These are phyloP conservation scores for Fusarium chaquense DNA, from an alignment of 2,329 filamentous ascomycete genomes.

Conservation along the genomic window DNA sequence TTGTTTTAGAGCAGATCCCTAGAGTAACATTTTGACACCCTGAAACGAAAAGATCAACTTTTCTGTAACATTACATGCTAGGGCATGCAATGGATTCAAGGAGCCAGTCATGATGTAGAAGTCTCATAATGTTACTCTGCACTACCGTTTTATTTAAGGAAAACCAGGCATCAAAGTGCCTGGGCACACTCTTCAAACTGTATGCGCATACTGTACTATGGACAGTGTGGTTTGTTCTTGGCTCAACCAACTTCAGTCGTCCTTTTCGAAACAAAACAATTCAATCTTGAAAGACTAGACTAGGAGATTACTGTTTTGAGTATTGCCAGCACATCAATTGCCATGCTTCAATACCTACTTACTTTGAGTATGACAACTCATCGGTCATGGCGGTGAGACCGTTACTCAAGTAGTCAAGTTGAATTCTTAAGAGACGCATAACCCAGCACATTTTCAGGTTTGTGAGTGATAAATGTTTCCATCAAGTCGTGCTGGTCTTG, in stretches of 20 bases:
- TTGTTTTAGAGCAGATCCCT: not conserved
- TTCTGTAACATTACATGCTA: not conserved
- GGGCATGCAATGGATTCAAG: not conserved
- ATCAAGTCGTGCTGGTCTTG: not conserved
- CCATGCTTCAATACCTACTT: not conserved
- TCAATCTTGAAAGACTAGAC: not conserved
- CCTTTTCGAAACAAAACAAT: not conserved
- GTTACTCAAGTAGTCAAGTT: not conserved
- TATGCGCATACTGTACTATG: not conserved
- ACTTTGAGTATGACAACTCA: slow-evolving; percentile 33
- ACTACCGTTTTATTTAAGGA: not conserved
- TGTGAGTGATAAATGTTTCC: not conserved
- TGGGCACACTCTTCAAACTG: not conserved
- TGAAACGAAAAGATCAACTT: not conserved
- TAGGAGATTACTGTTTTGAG: slow-evolving; percentile 1
- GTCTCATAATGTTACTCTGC: not conserved
- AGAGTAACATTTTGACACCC: not conserved
- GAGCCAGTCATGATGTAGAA: not conserved
- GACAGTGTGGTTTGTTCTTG: slow-evolving; percentile 1
- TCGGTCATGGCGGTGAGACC: slow-evolving; percentile 28
- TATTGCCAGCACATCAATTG: slow-evolving; percentile 31
- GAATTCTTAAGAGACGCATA: not conserved
- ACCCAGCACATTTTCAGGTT: not conserved
- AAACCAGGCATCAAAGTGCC: too few relatives aligned
- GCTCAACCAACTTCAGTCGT: not conserved